A percentile compares a stretch with the other conserved stretches of the same genome.
These are phyloP conservation scores for Diplosphaera chodatii DNA, from an alignment of 139 green algal genomes.

Conservation along the genomic window DNA sequence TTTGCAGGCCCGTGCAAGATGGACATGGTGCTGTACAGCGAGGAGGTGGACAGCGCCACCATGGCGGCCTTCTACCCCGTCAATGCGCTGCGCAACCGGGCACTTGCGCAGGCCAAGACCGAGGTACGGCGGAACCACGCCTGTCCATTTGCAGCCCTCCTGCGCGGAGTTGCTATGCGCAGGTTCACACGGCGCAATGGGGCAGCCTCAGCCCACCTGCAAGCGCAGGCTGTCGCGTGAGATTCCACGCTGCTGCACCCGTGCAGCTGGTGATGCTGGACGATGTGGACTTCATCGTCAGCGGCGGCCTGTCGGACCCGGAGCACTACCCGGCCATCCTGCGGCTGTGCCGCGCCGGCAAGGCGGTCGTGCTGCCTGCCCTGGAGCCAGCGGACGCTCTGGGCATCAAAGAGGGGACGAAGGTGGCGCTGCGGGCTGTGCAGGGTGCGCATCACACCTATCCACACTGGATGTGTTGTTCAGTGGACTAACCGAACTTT, in stretches of 20 bases:
- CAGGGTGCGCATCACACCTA: slow-evolving; percentile 3
- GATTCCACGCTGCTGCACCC: too few species aligned
- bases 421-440: slow-evolving; percentile 29
- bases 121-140: too few species aligned
- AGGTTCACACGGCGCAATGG: too few species aligned
- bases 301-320: slow-evolving; percentile 28
- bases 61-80: slow-evolving; percentile 36
- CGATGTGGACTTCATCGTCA: slow-evolving; percentile 40
- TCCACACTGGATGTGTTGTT: too few species aligned
- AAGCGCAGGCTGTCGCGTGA: too few species aligned
- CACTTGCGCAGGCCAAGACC: slow-evolving; percentile 26
- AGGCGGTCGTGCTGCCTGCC: slow-evolving; percentile 33
- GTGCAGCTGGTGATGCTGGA: slow-evolving; percentile 31
- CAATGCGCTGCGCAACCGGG: slow-evolving; percentile 39
- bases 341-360: slow-evolving; percentile 1
- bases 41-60: slow-evolving; percentile 33
- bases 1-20: slow-evolving; percentile 32
- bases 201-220: too few species aligned
- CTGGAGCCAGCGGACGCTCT: slow-evolving; percentile 32
- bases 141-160: too few species aligned
- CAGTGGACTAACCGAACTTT: too few species aligned
- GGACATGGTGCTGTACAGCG: slow-evolving; percentile 31
- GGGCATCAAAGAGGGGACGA: slow-evolving; percentile 24
- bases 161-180: too few species aligned
- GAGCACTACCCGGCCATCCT: slow-evolving; percentile 28